Evolutionary conservation across 805 yeast species (phyloP).

Genomic region (Metschnikowia sp.): DNA sequence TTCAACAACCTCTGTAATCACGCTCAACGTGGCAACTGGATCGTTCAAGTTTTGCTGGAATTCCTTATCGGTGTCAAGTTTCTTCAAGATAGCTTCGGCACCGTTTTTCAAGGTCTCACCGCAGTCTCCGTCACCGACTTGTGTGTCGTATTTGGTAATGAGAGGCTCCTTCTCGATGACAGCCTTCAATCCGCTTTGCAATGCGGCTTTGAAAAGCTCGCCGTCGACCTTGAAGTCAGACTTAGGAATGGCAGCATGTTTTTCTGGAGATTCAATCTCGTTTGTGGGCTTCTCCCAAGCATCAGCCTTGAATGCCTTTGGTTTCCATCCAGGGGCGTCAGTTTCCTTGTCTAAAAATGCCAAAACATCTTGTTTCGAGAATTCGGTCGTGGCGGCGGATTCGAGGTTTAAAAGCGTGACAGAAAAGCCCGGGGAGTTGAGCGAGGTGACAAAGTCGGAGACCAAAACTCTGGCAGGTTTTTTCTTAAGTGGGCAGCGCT

Average conservation of each 20-base stretch:
- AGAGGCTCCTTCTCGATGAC: slow-evolving; percentile 58
- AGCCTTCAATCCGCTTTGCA: slow-evolving; percentile 40
- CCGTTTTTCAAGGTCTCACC: slow-evolving; percentile 89
- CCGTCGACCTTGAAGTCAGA: slow-evolving; percentile 31
- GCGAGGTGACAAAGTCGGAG: slow-evolving; percentile 83
- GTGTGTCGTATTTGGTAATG: slow-evolving; percentile 79
- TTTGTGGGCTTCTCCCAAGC: slow-evolving; percentile 29
- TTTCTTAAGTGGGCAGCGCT: slow-evolving; percentile 50
- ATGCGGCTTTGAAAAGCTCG: slow-evolving; percentile 47
- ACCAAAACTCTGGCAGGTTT: slow-evolving; percentile 66
- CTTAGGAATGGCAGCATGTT: slow-evolving; percentile 19
- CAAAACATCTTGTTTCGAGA: slow-evolving; percentile 28
- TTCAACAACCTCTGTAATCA: slow-evolving; percentile 80
- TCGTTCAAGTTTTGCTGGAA: slow-evolving; percentile 32
- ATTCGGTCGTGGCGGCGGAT: slow-evolving; percentile 26
- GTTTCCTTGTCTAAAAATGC: slow-evolving; percentile 68
- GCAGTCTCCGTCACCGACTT: slow-evolving; percentile 97
- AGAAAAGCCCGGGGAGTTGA: slow-evolving; percentile 90
- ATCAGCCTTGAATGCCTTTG: slow-evolving; percentile 29
- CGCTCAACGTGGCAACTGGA: slow-evolving; percentile 58
- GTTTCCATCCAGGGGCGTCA: slow-evolving; percentile 81
- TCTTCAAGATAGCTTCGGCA: slow-evolving; percentile 63
- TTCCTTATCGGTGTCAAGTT: slow-evolving; percentile 40
- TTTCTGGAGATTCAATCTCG: slow-evolving; percentile 27
- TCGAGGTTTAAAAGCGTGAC: slow-evolving; percentile 73